phyloP scores from a whole-genome alignment of 306 rosid genomes.

The Rubus parviflorus region DNA sequence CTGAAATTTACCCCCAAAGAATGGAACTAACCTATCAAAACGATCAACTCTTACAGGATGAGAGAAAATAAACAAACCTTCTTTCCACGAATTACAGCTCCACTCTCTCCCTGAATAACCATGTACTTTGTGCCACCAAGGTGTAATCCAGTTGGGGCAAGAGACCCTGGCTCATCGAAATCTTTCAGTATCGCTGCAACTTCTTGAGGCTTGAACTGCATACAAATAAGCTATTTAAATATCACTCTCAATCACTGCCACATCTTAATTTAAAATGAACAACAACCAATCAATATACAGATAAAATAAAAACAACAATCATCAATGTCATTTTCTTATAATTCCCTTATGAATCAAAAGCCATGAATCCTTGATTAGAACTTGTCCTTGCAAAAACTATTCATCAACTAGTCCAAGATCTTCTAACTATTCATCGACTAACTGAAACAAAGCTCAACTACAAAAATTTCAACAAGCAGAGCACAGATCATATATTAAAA shows the following conservation, averaged over 20 bases:
- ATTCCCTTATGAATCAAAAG: too few species aligned
- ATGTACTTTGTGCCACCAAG: slow-evolving; percentile 78
- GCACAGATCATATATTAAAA: too few species aligned
- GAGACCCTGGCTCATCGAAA: slow-evolving; percentile 66
- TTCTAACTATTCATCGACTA: too few species aligned
- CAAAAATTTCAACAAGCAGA: too few species aligned
- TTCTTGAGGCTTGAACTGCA: slow-evolving; percentile 66
- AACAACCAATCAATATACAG: neutral
- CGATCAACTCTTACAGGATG: neutral
- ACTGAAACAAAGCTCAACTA: too few species aligned
- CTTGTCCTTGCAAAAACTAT: too few species aligned
- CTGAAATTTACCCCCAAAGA: neutral
- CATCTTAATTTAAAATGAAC: neutral
- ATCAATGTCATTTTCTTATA: neutral
- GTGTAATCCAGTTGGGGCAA: slow-evolving; percentile 76
- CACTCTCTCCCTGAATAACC: slow-evolving; percentile 83
- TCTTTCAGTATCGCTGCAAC: slow-evolving; percentile 52
- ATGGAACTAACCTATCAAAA: neutral
- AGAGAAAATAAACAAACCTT: slow-evolving; percentile 46
- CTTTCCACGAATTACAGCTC: slow-evolving; percentile 84
- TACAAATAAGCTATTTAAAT: neutral
- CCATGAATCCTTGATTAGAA: too few species aligned
- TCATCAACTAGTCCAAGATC: too few species aligned
- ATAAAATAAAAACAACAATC: neutral
- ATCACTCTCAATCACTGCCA: neutral